Evolutionary conservation across 257 asterid genomes (phyloP), one percentile per base, ranked within the genome.

Genomic region (Salvia splendens): DNA sequence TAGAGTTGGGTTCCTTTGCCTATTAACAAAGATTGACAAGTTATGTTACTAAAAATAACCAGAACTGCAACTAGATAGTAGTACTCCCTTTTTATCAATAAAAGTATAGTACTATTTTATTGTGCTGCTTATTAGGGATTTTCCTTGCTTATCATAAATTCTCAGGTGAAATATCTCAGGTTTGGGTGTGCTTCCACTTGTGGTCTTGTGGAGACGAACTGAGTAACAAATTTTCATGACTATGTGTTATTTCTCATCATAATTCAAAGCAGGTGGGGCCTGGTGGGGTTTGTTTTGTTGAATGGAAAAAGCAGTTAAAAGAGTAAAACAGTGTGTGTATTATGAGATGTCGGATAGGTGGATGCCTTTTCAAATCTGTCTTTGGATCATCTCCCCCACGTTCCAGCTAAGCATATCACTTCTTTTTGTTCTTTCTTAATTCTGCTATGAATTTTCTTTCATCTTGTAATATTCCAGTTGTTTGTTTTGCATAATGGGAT

Each of bases 381-480:
- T 7, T 59, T 64, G 70, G 68, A 72, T 57, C 76, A 68, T 72
- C 76, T 64, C 49, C n/a, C n/a, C 47, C 38, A 77, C 67, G 61
- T 70, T 77, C 84, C 84, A 79, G 81, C 85, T 73, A 79, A 77
- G 78, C 82, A 64, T 73, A 61, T 53, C 57, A 65, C 57, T 54
- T 73, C 68, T 65, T 78, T 77, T 76, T 77, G 72, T 78, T 78
- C 80, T 61, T 28, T 69, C 82, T 58, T 20, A 14, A 47, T 68
- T 72, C 55, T 33, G 8, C 65, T 56, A 63, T 58, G 57, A 53
- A 16, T 64, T 69, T 61, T 78, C 68, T 54, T n/a, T 64, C 36
- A 43, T 35, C 24, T 12, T 12, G 5, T 62, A 32, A 45, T 49
- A 6, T 61, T 58, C 41, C 38, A 61, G 40, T 62, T 53, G 40